Evolutionary conservation across 169 alveolate species (phyloP), one percentile per base, ranked within the genome.

Genomic region (Eimeria zaria): DNA sequence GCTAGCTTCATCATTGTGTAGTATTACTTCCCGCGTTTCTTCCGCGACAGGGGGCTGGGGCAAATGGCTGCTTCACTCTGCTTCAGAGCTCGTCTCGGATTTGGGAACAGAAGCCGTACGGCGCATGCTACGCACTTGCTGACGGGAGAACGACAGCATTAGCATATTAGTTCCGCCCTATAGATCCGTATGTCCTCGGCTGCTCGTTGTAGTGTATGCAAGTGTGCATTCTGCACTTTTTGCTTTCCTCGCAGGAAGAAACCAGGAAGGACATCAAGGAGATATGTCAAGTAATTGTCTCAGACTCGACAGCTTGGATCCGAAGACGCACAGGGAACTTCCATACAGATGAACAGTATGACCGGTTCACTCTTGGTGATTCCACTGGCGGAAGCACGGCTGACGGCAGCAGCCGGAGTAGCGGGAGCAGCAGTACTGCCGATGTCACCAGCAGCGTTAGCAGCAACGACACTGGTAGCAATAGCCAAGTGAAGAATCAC

Each of bases 41-140:
- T 39, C 83, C 1, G 83, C 83, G 0, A 73, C 83, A 73, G 83
- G 83, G 33, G 51, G 83, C 33, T 73, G 83, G 83, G 83, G 83
- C 18, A 73, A 73, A 22, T 73, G 83, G 83, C 16, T 73, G 53
- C 53, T 73, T 36, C 36, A 73, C 83, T 73, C 83, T 18, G 83
- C 83, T 18, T 73, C 83, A 39, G 83, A 73, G 55, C 3, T 39
- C 30, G 83, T 73, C 83, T 1, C 53, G 33, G 83, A 73, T 39
- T 11, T 39, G 30, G 83, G 83, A 51, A 33, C 53, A 36, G 83
- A 73, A 73, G 36, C 83, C 83, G 83, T 73, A 73, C 4, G 83
- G 18, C 51, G 36, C 83, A 3, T 6, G 5, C 27, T 53, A 30
- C 53, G 36, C 55, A 73, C 30, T 33, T 2, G 16, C 51, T 24